Percentiles rank a stretch among this genome's conserved stretches.
Evolutionary conservation across 371 early-diverging fungal genomes (phyloP).

Genomic region (Chytridium lagenaria): DNA sequence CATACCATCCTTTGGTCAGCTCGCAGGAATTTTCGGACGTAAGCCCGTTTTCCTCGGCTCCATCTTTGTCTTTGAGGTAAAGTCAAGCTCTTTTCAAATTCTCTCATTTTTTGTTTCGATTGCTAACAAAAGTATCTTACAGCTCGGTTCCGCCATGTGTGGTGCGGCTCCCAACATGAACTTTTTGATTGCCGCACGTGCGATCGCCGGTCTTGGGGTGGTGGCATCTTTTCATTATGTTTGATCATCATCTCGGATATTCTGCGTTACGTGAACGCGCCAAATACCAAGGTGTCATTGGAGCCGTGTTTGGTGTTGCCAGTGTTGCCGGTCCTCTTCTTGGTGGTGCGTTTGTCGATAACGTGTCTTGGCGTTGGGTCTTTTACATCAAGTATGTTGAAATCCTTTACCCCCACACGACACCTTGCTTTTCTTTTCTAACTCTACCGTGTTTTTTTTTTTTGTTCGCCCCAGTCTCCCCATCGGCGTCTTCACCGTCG

Average conservation of each 20-base stretch:
- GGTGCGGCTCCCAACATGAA: conserved; percentile 64
- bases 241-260: conserved; percentile 84
- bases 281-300: conserved; percentile 61
- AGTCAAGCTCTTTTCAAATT: no score
- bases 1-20: conserved; percentile 61
- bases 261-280: conserved; percentile 68
- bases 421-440: not conserved
- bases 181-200: conserved; percentile 73
- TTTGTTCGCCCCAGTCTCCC: not conserved
- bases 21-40: conserved; percentile 78
- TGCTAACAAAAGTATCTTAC: no score
- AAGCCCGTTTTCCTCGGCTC: conserved; percentile 65
- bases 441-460: not conserved
- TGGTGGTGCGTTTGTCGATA: conserved; percentile 43
- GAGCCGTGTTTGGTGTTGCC: conserved; percentile 40
- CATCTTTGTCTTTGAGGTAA: conserved; percentile 63
- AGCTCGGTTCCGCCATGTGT: conserved; percentile 72
- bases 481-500: conserved; percentile 44
- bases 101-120: no score
- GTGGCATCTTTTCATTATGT: conserved; percentile 73
- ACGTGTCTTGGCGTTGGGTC: conserved; percentile 40
- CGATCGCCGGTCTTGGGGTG: conserved; percentile 70
- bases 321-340: conserved; percentile 46
- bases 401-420: not conserved
- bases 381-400: conserved; percentile 48